Evolutionary conservation across 176 grass and related monocot genomes (phyloP), one percentile per base, ranked within the genome.

Genomic region (Cocos nucifera): DNA sequence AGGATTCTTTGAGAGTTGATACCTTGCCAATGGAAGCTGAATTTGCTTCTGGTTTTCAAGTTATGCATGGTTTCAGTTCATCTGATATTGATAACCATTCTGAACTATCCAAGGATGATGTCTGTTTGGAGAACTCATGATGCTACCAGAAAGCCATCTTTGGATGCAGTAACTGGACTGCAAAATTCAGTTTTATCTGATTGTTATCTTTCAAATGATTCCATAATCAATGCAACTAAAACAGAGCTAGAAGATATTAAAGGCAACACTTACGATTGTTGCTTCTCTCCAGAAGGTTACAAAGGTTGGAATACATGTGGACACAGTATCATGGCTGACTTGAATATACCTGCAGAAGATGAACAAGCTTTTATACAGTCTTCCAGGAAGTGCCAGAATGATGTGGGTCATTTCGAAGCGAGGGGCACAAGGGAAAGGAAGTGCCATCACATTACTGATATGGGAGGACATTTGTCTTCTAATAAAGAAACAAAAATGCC

Each of bases 71-170:
- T 19, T 71, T 52, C 55, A 72, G 60, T 59, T 58, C 63, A 73
- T 73, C 73, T 69, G 70, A 79, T 77, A 64, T 73, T 60, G 78
- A 72, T 69, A 56, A 19, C 18, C 56, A 57, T 85, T 85, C 78
- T 75, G 69, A 64, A 80, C 72, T 69, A 80, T 95, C 75, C 22
- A 56, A 66, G 23, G 68, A 85, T 60, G 65, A 75, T 52, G 19
- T 29, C 22, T 67, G 52, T 77, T 85, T 82, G 63, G 79, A 89
- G 69, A 73, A 65, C 19, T 17, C 52, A 50, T 57, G 22, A 60
- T 39, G 64, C 77, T 19, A 28, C 64, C 35, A 77, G 73, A 65
- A 65, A 72, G 54, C 66, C 5, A 56, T 52, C 56, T 66, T 67
- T 57, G 18, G 54, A 22, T 62, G 59, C 50, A 62, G 54, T 69